Percentiles rank a stretch among this genome's conserved stretches.
These are phyloP conservation scores for Claviceps fusiformis DNA, from an alignment of 2,329 filamentous ascomycete species.

Conservation along the genomic window DNA sequence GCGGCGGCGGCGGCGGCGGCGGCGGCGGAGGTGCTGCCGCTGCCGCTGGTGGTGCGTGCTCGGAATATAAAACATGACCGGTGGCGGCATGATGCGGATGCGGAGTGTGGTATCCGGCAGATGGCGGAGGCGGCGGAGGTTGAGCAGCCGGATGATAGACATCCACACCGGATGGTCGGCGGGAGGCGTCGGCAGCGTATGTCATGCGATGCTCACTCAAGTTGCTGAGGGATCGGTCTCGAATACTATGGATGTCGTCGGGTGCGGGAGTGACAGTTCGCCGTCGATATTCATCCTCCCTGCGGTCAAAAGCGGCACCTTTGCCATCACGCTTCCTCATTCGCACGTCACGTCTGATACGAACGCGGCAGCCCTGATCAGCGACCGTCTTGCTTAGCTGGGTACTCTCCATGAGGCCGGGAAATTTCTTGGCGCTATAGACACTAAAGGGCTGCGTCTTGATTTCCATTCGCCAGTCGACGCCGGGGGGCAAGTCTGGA, in stretches of 20 bases:
- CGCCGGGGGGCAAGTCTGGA: conserved; percentile 35
- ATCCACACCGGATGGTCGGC: conserved; percentile 35
- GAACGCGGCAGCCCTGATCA: conserved; percentile 91
- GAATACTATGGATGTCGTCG: conserved; percentile 21
- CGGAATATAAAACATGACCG: conserved; percentile 23
- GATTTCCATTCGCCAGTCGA: conserved; percentile 80
- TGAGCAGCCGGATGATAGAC: conserved; percentile 23
- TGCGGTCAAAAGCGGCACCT: conserved; percentile 39
- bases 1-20: no score
- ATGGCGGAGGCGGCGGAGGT: conserved; percentile 11
- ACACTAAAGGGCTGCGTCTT: conserved; percentile 80
- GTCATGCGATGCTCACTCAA: conserved; percentile 35
- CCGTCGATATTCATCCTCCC: conserved; percentile 49
- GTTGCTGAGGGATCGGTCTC: conserved; percentile 48
- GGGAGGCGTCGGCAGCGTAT: conserved; percentile 26
- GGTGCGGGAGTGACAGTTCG: conserved; percentile 22
- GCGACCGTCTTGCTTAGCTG: conserved; percentile 78
- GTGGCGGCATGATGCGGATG: conserved; percentile 8
- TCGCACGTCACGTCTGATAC: conserved; percentile 84
- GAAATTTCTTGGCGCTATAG: conserved; percentile 97
- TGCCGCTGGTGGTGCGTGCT: conserved; percentile 9
- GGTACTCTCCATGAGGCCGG: conserved; percentile 82
- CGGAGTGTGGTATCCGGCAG: conserved; percentile 19
- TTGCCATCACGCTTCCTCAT: conserved; percentile 78
- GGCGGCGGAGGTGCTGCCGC: no score